Conservation (phyloP, 164 flowering plant species). For the Berberis thunbergii region DNA sequence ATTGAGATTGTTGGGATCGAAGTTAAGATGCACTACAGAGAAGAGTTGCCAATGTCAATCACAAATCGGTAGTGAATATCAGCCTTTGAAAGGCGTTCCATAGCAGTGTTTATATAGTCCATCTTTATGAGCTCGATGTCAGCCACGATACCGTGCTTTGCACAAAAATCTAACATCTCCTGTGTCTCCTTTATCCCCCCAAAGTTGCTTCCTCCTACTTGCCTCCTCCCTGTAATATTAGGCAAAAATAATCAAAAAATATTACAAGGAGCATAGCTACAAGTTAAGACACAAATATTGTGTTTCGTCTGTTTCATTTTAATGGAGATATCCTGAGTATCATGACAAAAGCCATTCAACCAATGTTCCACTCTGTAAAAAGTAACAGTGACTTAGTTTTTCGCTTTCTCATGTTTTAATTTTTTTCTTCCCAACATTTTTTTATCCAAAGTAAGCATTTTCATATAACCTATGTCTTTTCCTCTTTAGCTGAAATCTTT, state of each 20-base stretch:
- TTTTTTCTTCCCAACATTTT: too few species aligned
- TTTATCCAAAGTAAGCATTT: too few species aligned
- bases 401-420: too few species aligned
- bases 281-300: too few species aligned
- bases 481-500: too few species aligned
- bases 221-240: conserved; percentile 27
- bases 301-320: too few species aligned
- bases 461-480: too few species aligned
- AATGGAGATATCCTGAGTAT: too few species aligned
- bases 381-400: too few species aligned
- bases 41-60: conserved; percentile 33
- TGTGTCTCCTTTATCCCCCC: conserved; percentile 56
- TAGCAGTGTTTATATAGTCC: conserved; percentile 48
- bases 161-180: conserved; percentile 55
- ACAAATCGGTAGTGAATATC: conserved; percentile 54
- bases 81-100: conserved; percentile 37
- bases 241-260: too few species aligned
- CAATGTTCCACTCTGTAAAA: neutral
- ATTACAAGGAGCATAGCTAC: neutral
- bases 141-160: conserved; percentile 33
- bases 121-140: conserved; percentile 44
- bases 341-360: neutral
- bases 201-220: conserved; percentile 26
- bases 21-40: too few species aligned
- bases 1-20: too few species aligned